These are phyloP conservation scores for Backusella australiensis DNA, from an alignment of 192 early-diverging fungal species.

Conservation along the genomic window DNA sequence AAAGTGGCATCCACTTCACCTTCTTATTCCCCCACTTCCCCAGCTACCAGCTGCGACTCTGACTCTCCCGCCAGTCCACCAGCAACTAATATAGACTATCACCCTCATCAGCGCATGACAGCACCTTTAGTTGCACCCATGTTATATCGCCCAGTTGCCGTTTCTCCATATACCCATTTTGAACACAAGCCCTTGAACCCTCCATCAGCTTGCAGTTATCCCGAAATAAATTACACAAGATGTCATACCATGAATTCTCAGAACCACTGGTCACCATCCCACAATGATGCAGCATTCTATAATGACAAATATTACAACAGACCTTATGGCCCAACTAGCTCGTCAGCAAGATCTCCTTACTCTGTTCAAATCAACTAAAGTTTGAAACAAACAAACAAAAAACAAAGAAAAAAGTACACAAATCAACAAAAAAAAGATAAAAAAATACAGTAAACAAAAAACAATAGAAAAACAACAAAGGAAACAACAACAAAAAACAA, in stretches of 20 bases:
- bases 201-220: conserved; percentile 2
- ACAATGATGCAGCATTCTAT: conserved; percentile 27
- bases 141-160: conserved; percentile 30
- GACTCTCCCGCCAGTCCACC: conserved; percentile 34
- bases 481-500: not conserved
- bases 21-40: conserved; percentile 16
- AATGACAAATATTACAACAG: conserved; percentile 26
- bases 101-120: conserved; percentile 15
- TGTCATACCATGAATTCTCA: conserved; percentile 1
- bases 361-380: conserved; percentile 21
- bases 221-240: not conserved
- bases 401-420: conserved; percentile 1
- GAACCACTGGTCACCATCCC: not conserved
- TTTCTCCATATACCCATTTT: conserved; percentile 36
- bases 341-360: conserved; percentile 18
- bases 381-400: conserved; percentile 9
- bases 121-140: conserved; percentile 28
- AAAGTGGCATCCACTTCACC: conserved; percentile 3
- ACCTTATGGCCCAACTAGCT: conserved; percentile 23
- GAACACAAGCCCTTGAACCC: conserved; percentile 12
- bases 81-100: conserved; percentile 13
- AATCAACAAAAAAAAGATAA: not conserved
- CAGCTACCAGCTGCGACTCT: conserved; percentile 36
- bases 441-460: not conserved
- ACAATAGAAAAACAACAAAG: not conserved